Evolutionary conservation across 1,284 basidiomycete genomes (phyloP), one percentile per base, ranked within the genome.

Genomic region (Microbotryum scabiosae): DNA sequence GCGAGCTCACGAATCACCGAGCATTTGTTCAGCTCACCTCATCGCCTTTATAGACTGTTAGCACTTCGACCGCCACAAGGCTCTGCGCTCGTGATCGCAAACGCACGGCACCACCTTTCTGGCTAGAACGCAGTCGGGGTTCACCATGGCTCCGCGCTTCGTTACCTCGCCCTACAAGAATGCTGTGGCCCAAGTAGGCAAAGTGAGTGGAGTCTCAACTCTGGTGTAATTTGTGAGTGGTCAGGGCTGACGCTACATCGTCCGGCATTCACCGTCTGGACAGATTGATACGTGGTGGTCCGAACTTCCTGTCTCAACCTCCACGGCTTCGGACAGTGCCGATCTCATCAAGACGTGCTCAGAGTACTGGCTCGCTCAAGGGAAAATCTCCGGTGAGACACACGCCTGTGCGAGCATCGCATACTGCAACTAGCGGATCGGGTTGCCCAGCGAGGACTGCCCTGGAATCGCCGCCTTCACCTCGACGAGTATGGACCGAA

Each of bases 91-190:
- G 36, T 41, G 16, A 18, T 18, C 16, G 36, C 36, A 18, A 18
- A 16, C 36, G 14, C 14, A 16, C 36, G 12, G 14, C 14, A 41
- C 9, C 36, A 18, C 12, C 36, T 16, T 12, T 12, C 36, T 18
- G 36, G 14, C 10, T 18, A 16, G 36, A 18, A 18, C 36, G 4
- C 36, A 18, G 14, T 16, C 12, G 36, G 16, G 36, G 18, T 30
- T 30, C 21, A 36, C 12, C 28, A 67, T 67, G 66, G 63, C 66
- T 25, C 66, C 66, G 2, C 59, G 66, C 32, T 67, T 67, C 63
- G 63, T 36, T 30, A 46, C 56, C 20, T 71, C 70, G 12, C 70
- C 70, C 0, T 71, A 61, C 69, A 70, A 70, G 57, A 71, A 71
- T 30, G 64, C 65, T 1, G 32, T 65, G 4, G 67, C 61, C 2